These are phyloP conservation scores for Stereum hirsutum DNA, from an alignment of 1,284 basidiomycete species.

Conservation along the genomic window DNA sequence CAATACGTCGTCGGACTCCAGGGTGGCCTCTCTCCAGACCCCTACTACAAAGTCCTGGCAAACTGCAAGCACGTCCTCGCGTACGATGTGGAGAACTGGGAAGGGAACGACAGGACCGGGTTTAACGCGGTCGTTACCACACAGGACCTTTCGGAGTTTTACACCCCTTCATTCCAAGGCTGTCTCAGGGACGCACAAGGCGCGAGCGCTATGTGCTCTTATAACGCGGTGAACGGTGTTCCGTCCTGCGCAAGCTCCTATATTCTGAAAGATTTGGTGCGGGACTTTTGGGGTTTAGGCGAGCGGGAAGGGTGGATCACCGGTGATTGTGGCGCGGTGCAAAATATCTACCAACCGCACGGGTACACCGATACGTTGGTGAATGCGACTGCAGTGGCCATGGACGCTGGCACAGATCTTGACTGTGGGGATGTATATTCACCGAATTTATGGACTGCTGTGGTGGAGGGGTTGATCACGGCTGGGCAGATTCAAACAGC, in stretches of 20 bases:
- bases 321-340: constrained; percentile 29
- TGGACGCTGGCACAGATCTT: constrained; percentile 46
- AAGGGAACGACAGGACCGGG: constrained; percentile 33
- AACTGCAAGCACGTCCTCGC: constrained; percentile 52
- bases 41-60: constrained; percentile 40
- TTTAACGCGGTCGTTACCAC: constrained; percentile 42
- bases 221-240: constrained; percentile 52
- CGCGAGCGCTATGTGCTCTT: constrained; percentile 49
- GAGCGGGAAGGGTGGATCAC: constrained; percentile 39
- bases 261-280: constrained; percentile 38
- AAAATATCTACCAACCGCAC: constrained; percentile 40
- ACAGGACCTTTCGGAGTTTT: constrained; percentile 49
- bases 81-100: constrained; percentile 48
- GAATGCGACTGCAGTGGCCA: constrained; percentile 36
- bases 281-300: constrained; percentile 43
- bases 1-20: constrained; percentile 44
- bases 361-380: constrained; percentile 32
- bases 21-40: constrained; percentile 41
- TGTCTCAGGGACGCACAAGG: constrained; percentile 51
- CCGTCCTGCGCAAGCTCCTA: constrained; percentile 44
- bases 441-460: constrained; percentile 32
- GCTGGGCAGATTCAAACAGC: constrained; percentile 33
- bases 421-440: constrained; percentile 44
- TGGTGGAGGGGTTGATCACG: constrained; percentile 35
- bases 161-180: constrained; percentile 43